Evolutionary conservation across 2,329 filamentous ascomycete species (phyloP).

Genomic region (Cercospora zeina): DNA sequence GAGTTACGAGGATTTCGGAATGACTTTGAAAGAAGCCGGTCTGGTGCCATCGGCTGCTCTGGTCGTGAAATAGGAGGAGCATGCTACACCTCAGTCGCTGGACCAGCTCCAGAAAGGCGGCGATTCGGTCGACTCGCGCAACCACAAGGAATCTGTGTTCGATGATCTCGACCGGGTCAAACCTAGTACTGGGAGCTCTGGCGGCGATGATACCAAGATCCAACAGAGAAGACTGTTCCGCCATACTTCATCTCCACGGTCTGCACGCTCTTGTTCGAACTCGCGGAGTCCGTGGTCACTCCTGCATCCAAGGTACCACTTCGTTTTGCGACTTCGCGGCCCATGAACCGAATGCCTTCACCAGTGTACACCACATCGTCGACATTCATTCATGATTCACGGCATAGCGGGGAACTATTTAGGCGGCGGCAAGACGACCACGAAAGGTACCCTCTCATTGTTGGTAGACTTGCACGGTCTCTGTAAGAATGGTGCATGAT

Average conservation of each 20-base stretch:
- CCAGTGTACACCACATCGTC: background rate
- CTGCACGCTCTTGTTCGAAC: background rate
- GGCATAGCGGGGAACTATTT: background rate
- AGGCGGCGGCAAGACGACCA: background rate
- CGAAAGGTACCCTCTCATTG: background rate
- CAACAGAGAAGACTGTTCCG: background rate
- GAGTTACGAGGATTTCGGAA: constrained; percentile 69
- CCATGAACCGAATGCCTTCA: background rate
- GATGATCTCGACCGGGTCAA: background rate
- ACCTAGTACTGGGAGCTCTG: background rate
- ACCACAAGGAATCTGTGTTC: background rate
- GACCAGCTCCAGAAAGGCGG: background rate
- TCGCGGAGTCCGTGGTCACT: background rate
- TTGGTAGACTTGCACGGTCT: background rate
- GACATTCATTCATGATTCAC: background rate
- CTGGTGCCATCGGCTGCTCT: constrained; percentile 88
- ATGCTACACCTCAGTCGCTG: background rate
- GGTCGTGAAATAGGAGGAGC: constrained; percentile 23
- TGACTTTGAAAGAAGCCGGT: constrained; percentile 90
- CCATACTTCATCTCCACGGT: background rate
- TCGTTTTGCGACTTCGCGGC: background rate
- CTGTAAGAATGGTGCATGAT: background rate
- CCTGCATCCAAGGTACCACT: background rate
- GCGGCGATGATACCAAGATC: background rate
- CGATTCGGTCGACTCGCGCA: background rate